Evolutionary conservation across 331 rosid species (phyloP).

Genomic region (Stylosanthes scabra): DNA sequence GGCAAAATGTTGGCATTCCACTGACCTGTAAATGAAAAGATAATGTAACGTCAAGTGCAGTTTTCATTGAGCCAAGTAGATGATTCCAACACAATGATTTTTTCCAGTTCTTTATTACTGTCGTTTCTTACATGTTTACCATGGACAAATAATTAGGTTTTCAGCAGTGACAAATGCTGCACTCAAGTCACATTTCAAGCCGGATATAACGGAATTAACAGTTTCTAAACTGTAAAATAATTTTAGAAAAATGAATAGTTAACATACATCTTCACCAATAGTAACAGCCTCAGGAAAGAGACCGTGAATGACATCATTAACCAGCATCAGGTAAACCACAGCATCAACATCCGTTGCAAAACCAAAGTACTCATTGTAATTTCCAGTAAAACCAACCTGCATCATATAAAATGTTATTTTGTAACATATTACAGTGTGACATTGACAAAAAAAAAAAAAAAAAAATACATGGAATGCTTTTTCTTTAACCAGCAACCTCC

Average conservation of each 20-base stretch:
- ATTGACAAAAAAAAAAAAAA: too few species aligned
- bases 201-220: slow-evolving; percentile 15
- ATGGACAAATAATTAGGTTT: slow-evolving; percentile 27
- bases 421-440: not conserved
- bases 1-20: slow-evolving; percentile 99
- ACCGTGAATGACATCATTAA: slow-evolving; percentile 94
- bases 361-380: slow-evolving; percentile 91
- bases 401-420: slow-evolving; percentile 26
- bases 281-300: slow-evolving; percentile 90
- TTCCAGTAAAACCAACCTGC: slow-evolving; percentile 92
- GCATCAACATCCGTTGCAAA: slow-evolving; percentile 90
- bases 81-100: slow-evolving; percentile 7
- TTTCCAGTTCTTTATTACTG: slow-evolving; percentile 11
- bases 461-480: not conserved
- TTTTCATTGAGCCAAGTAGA: slow-evolving; percentile 21
- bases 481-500: slow-evolving; percentile 4
- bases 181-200: slow-evolving; percentile 28
- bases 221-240: not conserved
- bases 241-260: slow-evolving; percentile 30
- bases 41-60: slow-evolving; percentile 18
- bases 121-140: slow-evolving; percentile 24
- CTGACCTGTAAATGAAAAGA: slow-evolving; percentile 75
- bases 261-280: slow-evolving; percentile 97
- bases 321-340: slow-evolving; percentile 92
- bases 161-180: slow-evolving; percentile 15